These are phyloP conservation scores for Coemansia sp. DNA, from an alignment of 192 early-diverging fungal species.

Conservation along the genomic window DNA sequence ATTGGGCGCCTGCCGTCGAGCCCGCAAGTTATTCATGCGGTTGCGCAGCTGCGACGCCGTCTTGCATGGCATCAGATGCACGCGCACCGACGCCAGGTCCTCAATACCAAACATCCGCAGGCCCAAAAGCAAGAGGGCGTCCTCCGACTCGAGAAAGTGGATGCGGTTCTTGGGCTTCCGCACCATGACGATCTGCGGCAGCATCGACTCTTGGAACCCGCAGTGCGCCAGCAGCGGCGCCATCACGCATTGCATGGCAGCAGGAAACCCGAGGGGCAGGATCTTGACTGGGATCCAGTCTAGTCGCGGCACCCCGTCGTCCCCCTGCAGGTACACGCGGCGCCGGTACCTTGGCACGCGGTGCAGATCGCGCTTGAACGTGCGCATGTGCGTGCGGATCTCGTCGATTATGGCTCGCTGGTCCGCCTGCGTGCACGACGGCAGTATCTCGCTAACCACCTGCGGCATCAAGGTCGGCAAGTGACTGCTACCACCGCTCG, in stretches of 20 bases:
- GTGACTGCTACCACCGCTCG: background rate
- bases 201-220: conserved; percentile 37
- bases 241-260: conserved; percentile 33
- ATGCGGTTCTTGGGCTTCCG: conserved; percentile 56
- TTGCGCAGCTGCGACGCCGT: conserved; percentile 55
- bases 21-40: conserved; percentile 49
- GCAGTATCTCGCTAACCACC: conserved; percentile 3
- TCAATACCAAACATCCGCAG: conserved; percentile 54
- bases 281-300: conserved; percentile 45
- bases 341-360: conserved; percentile 37
- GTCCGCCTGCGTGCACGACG: conserved; percentile 26
- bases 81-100: conserved; percentile 48
- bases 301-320: conserved; percentile 42
- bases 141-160: conserved; percentile 49
- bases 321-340: conserved; percentile 46
- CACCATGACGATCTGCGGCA: conserved; percentile 47
- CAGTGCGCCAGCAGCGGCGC: conserved; percentile 27
- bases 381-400: conserved; percentile 33
- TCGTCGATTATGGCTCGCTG: conserved; percentile 26
- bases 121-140: conserved; percentile 42
- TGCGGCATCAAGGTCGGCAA: conserved; percentile 17
- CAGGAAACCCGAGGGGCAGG: conserved; percentile 29
- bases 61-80: conserved; percentile 54
- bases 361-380: conserved; percentile 49
- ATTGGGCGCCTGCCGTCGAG: conserved; percentile 36